Base-by-base conservation (phyloP, 1,284 basidiomycete species). In the Volvariella volvacea region DNA sequence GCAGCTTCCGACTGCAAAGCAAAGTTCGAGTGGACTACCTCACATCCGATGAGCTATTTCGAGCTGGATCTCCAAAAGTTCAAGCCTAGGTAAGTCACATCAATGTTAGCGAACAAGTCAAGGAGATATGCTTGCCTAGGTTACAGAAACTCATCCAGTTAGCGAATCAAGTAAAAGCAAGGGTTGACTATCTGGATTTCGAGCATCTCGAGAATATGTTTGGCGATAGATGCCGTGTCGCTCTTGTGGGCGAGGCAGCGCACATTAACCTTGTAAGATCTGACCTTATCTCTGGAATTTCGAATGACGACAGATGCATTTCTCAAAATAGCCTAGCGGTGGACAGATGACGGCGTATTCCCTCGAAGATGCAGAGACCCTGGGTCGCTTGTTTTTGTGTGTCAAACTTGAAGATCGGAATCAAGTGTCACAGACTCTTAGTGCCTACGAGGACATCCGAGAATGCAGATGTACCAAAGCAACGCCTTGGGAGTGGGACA, bases 341-440 rank as follows among this genome's bases (percentile, higher is more conserved):
- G 59, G 66, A 14, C 62, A 69, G 44, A 64, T 62, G 39, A 51
- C 60, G 1, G 57, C 62, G 1, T 48, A 68, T n/a, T 60, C 61
- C 33, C 64, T 79, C 36, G 78, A 80, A 58, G 78, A 79, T 46
- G 76, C 72, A 3, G 67, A 72, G 47, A 72, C 73, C 0, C 60
- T 79, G 32, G 74, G 73, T 2, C 63, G 55, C 20, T 60, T 77
- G 10, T 73, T 78, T 44, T 66, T 71, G 6, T n/a, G n/a, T n/a
- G n/a, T n/a, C n/a, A 59, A 66, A 14, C 63, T 77, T 7, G 59
- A 64, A 14, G 50, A 64, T 43, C 61, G 55, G 30, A 51, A 58
- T 3, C 66, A 76, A 41, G 60, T 78, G 3, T 48, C 65, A 3
- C 64, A 68, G 39, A 52, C 78, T n/a, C 61, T 77, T 19, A 58